phyloP scores from a whole-genome alignment of 2,329 filamentous ascomycete species.

The Paraphaeosphaeria minitans region DNA sequence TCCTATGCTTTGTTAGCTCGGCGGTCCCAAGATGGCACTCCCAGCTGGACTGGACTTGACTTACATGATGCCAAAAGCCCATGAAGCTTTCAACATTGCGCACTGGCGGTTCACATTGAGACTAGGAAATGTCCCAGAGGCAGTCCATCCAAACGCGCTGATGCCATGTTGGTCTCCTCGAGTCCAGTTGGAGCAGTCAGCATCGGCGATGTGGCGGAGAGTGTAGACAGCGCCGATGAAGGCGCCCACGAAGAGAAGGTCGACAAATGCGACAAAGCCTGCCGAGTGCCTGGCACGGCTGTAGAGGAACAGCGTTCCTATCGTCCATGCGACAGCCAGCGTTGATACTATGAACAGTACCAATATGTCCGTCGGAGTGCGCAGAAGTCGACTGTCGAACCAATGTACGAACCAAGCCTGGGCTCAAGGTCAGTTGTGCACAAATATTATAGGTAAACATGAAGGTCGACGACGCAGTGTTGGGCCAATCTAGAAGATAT shows the following conservation, averaged over 20 bases:
- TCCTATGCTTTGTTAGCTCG: conserved; percentile 24
- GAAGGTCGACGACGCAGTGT: too few species aligned
- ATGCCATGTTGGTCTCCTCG: conserved; percentile 57
- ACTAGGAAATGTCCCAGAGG: conserved; percentile 52
- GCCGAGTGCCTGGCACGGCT: conserved; percentile 63
- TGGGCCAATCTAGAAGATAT: too few species aligned
- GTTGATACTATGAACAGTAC: conserved; percentile 69
- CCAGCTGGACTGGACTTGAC: conserved; percentile 25
- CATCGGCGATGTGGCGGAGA: conserved; percentile 61
- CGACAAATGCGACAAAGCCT: conserved; percentile 64
- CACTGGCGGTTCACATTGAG: conserved; percentile 74
- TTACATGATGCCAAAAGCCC: conserved; percentile 88
- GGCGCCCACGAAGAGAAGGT: conserved; percentile 66
- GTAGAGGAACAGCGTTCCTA: conserved; percentile 66
- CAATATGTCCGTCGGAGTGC: conserved; percentile 65
- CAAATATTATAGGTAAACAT: neutral
- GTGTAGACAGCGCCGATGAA: conserved; percentile 66
- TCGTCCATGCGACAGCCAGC: conserved; percentile 64
- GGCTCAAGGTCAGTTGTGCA: neutral
- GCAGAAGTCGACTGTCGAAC: conserved; percentile 60
- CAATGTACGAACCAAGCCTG: conserved; percentile 64
- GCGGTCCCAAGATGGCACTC: neutral
- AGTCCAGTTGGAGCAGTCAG: conserved; percentile 70
- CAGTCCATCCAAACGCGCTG: conserved; percentile 65
- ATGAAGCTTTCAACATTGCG: conserved; percentile 88